Base-by-base conservation (phyloP, 2,329 filamentous ascomycete genomes). In the Pestalotiopsis sp. region DNA sequence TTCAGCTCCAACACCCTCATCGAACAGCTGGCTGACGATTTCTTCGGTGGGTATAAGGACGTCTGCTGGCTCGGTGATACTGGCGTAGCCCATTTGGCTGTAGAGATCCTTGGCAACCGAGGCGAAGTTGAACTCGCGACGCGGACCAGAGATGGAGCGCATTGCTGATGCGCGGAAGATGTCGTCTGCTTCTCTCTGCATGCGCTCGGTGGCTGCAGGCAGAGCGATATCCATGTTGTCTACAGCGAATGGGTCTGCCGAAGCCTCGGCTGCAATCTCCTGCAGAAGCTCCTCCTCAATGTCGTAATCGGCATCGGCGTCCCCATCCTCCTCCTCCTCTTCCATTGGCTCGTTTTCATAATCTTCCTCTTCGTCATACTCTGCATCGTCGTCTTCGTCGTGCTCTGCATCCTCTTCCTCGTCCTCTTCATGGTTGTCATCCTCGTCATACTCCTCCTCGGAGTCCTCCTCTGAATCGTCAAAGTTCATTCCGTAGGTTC, bases 1-100 rank as follows among this genome's bases (percentile, higher is more conserved):
- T 66, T 85, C 83, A 4, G 84, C 79, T 20, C 86, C 87, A 14
- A 90, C 84, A 0, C 88, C 87, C 68, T 90, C 86, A 62, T 87
- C 85, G 72, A 93, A 93, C 20, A 95, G 82, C 66, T 84, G 84
- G 64, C 85, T 85, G 52, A 97, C 82, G 56, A 93, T 81, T 52
- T 89, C 86, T 77, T 98, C 95, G 12, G 93, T 97, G 63, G 88
- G 85, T 41, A 97, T 81, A 60, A 98, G 89, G 23, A 97, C 79
- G 60, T 90, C 85, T 70, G 91, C 89, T 1, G 90, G 83, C 80
- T 98, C 95, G 4, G 85, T 84, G 60, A 97, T 83, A 20, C 81
- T 75, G 1, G 92, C 89, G 41, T 87, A 83, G 45, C 86, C 86
- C 80, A 85, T 79, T 77, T 88, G 77, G 78, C 83, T 77, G 84